phyloP scores from a whole-genome alignment of 2,329 filamentous ascomycete species.

The Biscogniauxia mediterranea region DNA sequence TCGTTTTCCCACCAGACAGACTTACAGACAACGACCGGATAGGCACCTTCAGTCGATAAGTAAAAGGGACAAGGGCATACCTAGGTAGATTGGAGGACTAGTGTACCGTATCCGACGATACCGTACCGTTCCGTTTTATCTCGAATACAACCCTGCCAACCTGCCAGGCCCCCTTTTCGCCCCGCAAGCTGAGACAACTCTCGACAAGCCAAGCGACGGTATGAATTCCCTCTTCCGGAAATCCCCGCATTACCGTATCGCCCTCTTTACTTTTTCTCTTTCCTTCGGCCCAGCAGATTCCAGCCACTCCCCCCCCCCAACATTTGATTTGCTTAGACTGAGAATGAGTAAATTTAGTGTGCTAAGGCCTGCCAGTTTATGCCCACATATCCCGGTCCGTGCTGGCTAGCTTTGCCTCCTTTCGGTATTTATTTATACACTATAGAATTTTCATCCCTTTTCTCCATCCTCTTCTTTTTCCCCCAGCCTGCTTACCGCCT shows the following conservation, averaged over 20 bases:
- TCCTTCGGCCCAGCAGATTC: not conserved
- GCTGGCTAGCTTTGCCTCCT: not conserved
- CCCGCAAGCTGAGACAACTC: not conserved
- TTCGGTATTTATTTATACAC: constrained; percentile 1
- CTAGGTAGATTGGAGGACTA: not conserved
- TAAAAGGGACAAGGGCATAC: no score
- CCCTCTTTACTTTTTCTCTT: constrained; percentile 1
- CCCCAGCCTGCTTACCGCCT: not conserved
- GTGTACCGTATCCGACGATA: not conserved
- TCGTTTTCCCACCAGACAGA: not conserved
- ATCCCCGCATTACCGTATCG: constrained; percentile 15
- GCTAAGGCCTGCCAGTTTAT: not conserved
- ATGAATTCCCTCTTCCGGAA: constrained; percentile 22
- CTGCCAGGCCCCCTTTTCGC: not conserved
- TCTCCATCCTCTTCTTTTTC: not conserved
- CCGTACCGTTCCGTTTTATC: not conserved
- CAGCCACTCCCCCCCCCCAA: constrained; percentile 11
- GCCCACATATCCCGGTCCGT: not conserved
- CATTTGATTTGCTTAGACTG: not conserved
- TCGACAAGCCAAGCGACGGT: constrained; percentile 9
- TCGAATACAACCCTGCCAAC: not conserved
- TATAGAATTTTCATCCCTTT: not conserved
- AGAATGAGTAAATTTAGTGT: not conserved
- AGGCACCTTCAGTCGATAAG: not conserved
- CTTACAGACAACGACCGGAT: not conserved